Evolutionary conservation across 345 rosid species (phyloP).

Genomic region (Nephelium lappaceum): DNA sequence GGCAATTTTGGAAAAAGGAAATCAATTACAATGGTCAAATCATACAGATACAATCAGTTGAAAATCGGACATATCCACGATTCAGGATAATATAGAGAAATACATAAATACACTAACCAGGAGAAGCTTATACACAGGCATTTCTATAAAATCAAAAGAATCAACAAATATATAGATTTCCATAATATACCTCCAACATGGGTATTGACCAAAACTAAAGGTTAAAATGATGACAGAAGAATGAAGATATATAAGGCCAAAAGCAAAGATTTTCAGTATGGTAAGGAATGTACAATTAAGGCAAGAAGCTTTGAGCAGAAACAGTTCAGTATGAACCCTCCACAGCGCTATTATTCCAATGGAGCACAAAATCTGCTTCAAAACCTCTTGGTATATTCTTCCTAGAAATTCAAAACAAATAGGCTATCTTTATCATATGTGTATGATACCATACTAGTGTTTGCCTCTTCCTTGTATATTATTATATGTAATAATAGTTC

Average conservation of each 20-base stretch:
- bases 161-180: conserved; percentile 32
- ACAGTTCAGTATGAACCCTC: background rate
- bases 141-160: conserved; percentile 28
- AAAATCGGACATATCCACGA: too few relatives aligned
- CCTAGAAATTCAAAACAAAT: conserved; percentile 14
- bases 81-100: background rate
- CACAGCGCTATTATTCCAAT: background rate
- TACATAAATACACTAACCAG: background rate
- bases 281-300: conserved; percentile 45
- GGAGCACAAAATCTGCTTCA: conserved; percentile 28
- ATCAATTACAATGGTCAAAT: too few relatives aligned
- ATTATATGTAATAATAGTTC: conserved; percentile 13
- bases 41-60: too few relatives aligned
- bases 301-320: conserved; percentile 29
- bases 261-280: conserved; percentile 4
- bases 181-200: background rate
- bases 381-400: conserved; percentile 19
- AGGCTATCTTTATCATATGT: conserved; percentile 14
- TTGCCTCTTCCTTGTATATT: conserved; percentile 11
- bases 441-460: conserved; percentile 8
- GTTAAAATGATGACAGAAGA: background rate
- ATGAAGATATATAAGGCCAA: conserved; percentile 13
- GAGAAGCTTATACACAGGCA: conserved; percentile 13
- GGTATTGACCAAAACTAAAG: conserved; percentile 19
- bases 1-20: too few relatives aligned